Evolutionary conservation across 192 early-diverging fungal species (phyloP).

Genomic region (Coemansia sp.): DNA sequence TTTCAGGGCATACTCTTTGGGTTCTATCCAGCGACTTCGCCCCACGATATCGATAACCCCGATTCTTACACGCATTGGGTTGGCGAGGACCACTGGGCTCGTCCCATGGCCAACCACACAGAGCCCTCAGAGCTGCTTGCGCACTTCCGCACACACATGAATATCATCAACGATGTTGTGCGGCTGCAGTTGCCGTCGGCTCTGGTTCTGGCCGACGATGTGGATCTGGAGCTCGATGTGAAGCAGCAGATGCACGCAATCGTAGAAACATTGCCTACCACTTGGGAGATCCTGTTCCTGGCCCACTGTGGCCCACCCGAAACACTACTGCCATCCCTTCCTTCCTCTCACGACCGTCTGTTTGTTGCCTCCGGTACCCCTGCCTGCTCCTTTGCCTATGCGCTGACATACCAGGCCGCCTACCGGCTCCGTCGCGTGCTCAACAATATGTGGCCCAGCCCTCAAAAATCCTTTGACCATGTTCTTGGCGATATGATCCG

Average conservation of each 20-base stretch:
- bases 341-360: slow-evolving; percentile 5
- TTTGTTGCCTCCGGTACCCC: slow-evolving; percentile 19
- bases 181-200: slow-evolving; percentile 23
- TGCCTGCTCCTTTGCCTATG: slow-evolving; percentile 31
- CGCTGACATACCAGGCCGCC: slow-evolving; percentile 18
- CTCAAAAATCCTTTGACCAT: slow-evolving; percentile 15
- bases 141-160: slow-evolving; percentile 30
- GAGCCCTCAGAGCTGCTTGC: slow-evolving; percentile 19
- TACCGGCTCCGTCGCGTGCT: slow-evolving; percentile 25
- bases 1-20: slow-evolving; percentile 36
- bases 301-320: slow-evolving; percentile 16
- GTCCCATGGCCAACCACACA: slow-evolving; percentile 10
- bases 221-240: slow-evolving; percentile 20
- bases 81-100: slow-evolving; percentile 29
- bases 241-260: slow-evolving; percentile 28
- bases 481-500: slow-evolving; percentile 24
- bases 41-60: slow-evolving; percentile 27
- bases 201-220: slow-evolving; percentile 20
- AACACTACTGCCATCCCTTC: neutral
- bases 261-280: neutral
- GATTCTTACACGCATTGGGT: slow-evolving; percentile 23
- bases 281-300: slow-evolving; percentile 32
- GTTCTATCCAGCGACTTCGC: slow-evolving; percentile 23
- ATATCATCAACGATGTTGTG: slow-evolving; percentile 33
- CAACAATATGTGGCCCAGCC: slow-evolving; percentile 31